Evolutionary conservation across 495 filamentous ascomycete species (phyloP).

Genomic region (Aspergillus baeticus): DNA sequence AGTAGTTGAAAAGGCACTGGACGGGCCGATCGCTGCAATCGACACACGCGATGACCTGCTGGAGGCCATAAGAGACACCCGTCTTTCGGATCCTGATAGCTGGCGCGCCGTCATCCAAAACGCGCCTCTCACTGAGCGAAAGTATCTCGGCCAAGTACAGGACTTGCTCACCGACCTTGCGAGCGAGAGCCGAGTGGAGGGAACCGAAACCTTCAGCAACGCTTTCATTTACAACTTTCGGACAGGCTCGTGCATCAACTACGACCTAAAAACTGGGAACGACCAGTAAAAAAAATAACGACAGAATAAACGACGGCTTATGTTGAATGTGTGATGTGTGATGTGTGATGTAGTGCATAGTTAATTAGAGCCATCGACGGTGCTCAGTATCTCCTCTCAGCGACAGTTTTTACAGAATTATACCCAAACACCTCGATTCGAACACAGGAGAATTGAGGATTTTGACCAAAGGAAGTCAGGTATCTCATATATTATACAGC

Average conservation of each 20-base stretch:
- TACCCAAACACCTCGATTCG: conserved; percentile 23
- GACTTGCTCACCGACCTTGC: conserved; percentile 67
- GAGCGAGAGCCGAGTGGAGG: conserved; percentile 46
- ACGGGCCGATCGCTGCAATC: conserved; percentile 81
- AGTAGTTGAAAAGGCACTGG: conserved; percentile 62
- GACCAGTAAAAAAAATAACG: conserved; percentile 23
- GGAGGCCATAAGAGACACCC: conserved; percentile 70
- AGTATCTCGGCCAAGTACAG: conserved; percentile 85
- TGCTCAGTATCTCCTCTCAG: conserved; percentile 25
- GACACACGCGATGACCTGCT: conserved; percentile 87
- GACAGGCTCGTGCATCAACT: conserved; percentile 72
- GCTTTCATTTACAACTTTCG: conserved; percentile 82
- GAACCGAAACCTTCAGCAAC: conserved; percentile 53
- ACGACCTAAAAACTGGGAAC: conserved; percentile 55
- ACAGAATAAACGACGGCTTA: neutral
- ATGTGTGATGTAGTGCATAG: conserved; percentile 12
- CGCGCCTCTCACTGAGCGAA: conserved; percentile 72
- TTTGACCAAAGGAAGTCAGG: conserved; percentile 24
- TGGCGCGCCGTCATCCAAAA: conserved; percentile 83
- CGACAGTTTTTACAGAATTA: conserved; percentile 24
- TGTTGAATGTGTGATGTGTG: conserved; percentile 16
- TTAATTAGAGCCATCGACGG: neutral
- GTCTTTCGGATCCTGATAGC: conserved; percentile 76
- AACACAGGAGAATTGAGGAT: conserved; percentile 5
- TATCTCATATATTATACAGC: conserved; percentile 43